A percentile compares a stretch with the other conserved stretches of the same genome.
Conservation (phyloP, 1,139 yeast genomes). For the Yamadazyma mexicana region DNA sequence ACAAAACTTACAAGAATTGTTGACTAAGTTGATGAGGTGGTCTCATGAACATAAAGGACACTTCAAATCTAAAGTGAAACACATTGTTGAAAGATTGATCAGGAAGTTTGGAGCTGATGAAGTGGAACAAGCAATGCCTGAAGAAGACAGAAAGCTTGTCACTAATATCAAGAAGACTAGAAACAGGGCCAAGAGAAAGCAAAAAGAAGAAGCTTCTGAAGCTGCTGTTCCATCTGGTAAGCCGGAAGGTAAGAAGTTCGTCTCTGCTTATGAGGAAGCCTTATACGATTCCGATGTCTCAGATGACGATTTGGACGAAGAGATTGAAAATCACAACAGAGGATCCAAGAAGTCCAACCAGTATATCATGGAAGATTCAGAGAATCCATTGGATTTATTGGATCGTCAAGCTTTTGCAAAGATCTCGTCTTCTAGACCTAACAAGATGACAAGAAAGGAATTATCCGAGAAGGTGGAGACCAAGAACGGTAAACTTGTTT, state of each 20-base stretch:
- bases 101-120: slow-evolving; percentile 86
- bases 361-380: slow-evolving; percentile 75
- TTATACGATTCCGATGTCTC: slow-evolving; percentile 58
- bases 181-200: slow-evolving; percentile 80
- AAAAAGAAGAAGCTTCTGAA: slow-evolving; percentile 32
- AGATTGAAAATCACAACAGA: slow-evolving; percentile 27
- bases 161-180: slow-evolving; percentile 82
- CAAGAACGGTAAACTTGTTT: slow-evolving; percentile 54
- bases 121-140: slow-evolving; percentile 82
- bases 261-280: slow-evolving; percentile 87
- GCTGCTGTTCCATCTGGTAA: slow-evolving; percentile 19
- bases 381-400: slow-evolving; percentile 84
- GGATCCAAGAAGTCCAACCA: slow-evolving; percentile 32
- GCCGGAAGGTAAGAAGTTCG: slow-evolving; percentile 46
- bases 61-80: slow-evolving; percentile 89
- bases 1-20: slow-evolving; percentile 63
- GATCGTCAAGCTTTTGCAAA: slow-evolving; percentile 84
- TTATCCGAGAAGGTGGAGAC: slow-evolving; percentile 52
- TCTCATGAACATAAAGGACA: slow-evolving; percentile 95
- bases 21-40: slow-evolving; percentile 81
- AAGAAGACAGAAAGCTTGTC: slow-evolving; percentile 76
- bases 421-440: slow-evolving; percentile 83
- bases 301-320: slow-evolving; percentile 41
- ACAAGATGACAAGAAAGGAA: slow-evolving; percentile 48
- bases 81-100: slow-evolving; percentile 84